These are phyloP conservation scores for Deakozyma indianensis DNA, from an alignment of 805 yeast genomes.

Conservation along the genomic window DNA sequence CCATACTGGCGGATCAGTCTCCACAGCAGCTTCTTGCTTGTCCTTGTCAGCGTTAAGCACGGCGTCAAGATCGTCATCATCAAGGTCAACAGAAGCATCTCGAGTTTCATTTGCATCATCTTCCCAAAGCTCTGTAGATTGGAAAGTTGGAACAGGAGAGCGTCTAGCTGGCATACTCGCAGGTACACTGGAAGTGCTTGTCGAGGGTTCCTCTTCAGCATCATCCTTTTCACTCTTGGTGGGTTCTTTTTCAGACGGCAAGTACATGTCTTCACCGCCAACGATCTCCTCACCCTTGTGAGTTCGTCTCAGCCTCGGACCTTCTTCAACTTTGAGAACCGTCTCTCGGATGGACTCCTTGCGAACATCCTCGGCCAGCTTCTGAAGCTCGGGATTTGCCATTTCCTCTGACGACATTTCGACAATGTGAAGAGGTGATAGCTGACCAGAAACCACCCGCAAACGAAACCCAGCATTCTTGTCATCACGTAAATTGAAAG, in stretches of 20 bases:
- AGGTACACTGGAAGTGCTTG: background rate
- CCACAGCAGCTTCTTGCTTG: background rate
- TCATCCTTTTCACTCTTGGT: constrained; percentile 4
- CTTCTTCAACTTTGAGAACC: constrained; percentile 44
- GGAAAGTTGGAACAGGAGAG: background rate
- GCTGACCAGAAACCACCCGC: constrained; percentile 38
- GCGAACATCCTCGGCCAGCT: constrained; percentile 56
- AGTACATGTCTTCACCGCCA: constrained; percentile 33
- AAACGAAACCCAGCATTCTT: constrained; percentile 44
- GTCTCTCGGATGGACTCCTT: constrained; percentile 54
- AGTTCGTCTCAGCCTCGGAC: constrained; percentile 59
- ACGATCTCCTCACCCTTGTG: constrained; percentile 83
- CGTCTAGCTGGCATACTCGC: background rate
- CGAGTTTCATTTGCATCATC: constrained; percentile 10
- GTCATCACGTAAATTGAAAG: constrained; percentile 41
- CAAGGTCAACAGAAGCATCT: background rate
- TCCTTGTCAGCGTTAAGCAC: constrained; percentile 10
- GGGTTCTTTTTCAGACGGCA: constrained; percentile 1
- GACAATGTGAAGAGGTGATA: constrained; percentile 46
- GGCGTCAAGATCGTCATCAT: constrained; percentile 22
- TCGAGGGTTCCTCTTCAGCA: constrained; percentile 9
- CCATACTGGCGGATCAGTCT: constrained; percentile 24
- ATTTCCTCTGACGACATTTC: constrained; percentile 59
- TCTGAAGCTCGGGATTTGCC: constrained; percentile 58
- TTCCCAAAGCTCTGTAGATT: background rate